Evolutionary conservation across 768 basidiomycete genomes (phyloP).

Genomic region (Asterophora lycoperdoides): DNA sequence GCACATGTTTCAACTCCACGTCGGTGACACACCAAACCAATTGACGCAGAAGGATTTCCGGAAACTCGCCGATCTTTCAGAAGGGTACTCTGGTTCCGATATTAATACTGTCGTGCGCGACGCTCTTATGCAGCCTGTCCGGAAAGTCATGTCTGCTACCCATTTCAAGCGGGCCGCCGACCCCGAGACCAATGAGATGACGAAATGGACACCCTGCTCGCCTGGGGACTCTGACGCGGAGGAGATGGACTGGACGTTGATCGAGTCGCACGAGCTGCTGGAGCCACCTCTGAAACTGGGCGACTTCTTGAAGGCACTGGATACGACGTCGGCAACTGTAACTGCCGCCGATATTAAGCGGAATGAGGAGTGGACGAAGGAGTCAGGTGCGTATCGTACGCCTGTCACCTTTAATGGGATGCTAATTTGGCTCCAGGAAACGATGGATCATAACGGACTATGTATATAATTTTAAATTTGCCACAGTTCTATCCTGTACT

Average conservation of each 20-base stretch:
- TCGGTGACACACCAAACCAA: conserved; percentile 88
- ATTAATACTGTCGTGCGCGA: conserved; percentile 93
- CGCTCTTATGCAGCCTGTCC: conserved; percentile 97
- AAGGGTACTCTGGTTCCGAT: conserved; percentile 94
- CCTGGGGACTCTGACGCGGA: conserved; percentile 83
- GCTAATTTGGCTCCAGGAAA: conserved; percentile 5
- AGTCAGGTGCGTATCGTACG: conserved; percentile 55
- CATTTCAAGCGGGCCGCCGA: conserved; percentile 75
- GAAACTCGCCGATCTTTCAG: conserved; percentile 77
- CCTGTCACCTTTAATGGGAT: not conserved
- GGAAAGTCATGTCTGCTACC: conserved; percentile 92
- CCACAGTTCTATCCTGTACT: conserved; percentile 1
- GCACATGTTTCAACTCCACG: conserved; percentile 96
- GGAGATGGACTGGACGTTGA: conserved; percentile 87
- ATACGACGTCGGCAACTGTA: conserved; percentile 82
- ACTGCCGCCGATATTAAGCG: conserved; percentile 80
- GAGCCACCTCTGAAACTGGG: conserved; percentile 77
- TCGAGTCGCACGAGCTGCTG: conserved; percentile 83
- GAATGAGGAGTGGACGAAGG: conserved; percentile 81
- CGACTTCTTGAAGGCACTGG: conserved; percentile 82
- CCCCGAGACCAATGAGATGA: conserved; percentile 21
- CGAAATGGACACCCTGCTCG: conserved; percentile 93
- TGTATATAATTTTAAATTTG: conserved; percentile 2
- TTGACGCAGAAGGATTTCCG: conserved; percentile 77
- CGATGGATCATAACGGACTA: conserved; percentile 13